Conservation (phyloP, 1,284 basidiomycete genomes). For the Ganoderma leucocontextum region DNA sequence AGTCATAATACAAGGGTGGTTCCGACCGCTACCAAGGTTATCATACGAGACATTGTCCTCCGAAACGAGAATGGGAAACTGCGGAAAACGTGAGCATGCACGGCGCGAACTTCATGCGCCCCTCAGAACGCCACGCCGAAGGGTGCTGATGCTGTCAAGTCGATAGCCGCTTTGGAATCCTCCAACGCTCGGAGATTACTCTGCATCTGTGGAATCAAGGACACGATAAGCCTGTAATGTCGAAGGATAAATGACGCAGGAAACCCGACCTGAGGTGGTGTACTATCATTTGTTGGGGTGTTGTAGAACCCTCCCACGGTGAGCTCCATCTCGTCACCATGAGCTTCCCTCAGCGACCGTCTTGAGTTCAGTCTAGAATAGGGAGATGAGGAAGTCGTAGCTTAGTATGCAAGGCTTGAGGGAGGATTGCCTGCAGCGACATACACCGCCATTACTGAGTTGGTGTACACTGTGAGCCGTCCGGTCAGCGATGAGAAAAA, state of each 20-base stretch:
- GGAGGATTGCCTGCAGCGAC: neutral
- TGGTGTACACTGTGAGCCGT: conserved; percentile 5
- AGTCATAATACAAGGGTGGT: too few relatives aligned
- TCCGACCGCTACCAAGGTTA: too few relatives aligned
- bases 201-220: neutral
- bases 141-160: neutral
- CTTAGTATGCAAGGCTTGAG: neutral
- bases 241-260: neutral
- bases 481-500: neutral
- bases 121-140: neutral
- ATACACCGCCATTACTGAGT: conserved; percentile 13
- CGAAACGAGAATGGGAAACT: neutral
- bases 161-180: neutral
- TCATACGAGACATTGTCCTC: neutral
- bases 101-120: neutral
- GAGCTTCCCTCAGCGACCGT: conserved; percentile 1
- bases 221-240: neutral
- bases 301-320: neutral
- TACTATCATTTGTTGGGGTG: neutral
- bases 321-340: neutral
- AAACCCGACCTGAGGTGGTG: neutral
- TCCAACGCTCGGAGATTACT: neutral
- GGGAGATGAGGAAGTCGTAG: neutral
- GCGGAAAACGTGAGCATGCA: neutral
- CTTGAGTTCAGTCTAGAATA: conserved; percentile 9